Percentiles rank a stretch among this genome's conserved stretches.
Conservation (phyloP, 164 flowering plant species). For the Echeveria elegans region DNA sequence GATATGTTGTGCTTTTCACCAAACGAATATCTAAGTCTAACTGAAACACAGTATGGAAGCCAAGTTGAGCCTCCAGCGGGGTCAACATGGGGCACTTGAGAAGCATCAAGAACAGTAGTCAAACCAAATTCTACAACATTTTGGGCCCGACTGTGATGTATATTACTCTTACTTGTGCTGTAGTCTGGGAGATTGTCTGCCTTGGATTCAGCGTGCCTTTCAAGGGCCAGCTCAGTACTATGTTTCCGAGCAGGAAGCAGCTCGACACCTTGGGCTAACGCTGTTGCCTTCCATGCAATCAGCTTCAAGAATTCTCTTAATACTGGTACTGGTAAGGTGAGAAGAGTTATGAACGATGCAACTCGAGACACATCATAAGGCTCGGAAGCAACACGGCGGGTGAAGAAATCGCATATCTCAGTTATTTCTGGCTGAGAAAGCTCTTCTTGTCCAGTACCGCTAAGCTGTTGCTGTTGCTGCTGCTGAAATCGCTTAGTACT, state of each 20-base stretch:
- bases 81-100: slow-evolving; percentile 76
- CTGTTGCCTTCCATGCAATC: slow-evolving; percentile 89
- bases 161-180: slow-evolving; percentile 69
- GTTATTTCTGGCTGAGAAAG: slow-evolving; percentile 68
- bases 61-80: slow-evolving; percentile 99
- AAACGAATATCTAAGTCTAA: slow-evolving; percentile 79
- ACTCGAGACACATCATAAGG: slow-evolving; percentile 99
- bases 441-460: slow-evolving; percentile 61
- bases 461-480: slow-evolving; percentile 64
- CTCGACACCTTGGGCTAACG: slow-evolving; percentile 72
- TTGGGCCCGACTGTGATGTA: slow-evolving; percentile 72
- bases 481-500: slow-evolving; percentile 93
- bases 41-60: slow-evolving; percentile 94
- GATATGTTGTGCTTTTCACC: slow-evolving; percentile 62
- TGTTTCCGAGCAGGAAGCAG: slow-evolving; percentile 68
- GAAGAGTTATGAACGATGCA: slow-evolving; percentile 97
- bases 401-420: slow-evolving; percentile 95
- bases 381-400: slow-evolving; percentile 97
- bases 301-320: slow-evolving; percentile 87
- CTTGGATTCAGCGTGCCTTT: slow-evolving; percentile 59
- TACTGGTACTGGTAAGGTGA: slow-evolving; percentile 87
- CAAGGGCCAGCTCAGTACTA: slow-evolving; percentile 85
- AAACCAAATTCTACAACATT: slow-evolving; percentile 85
- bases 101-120: slow-evolving; percentile 88
- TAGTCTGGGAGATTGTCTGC: slow-evolving; percentile 37